Conservation (phyloP, 257 asterid species). For the Haberlea rhodopensis region DNA sequence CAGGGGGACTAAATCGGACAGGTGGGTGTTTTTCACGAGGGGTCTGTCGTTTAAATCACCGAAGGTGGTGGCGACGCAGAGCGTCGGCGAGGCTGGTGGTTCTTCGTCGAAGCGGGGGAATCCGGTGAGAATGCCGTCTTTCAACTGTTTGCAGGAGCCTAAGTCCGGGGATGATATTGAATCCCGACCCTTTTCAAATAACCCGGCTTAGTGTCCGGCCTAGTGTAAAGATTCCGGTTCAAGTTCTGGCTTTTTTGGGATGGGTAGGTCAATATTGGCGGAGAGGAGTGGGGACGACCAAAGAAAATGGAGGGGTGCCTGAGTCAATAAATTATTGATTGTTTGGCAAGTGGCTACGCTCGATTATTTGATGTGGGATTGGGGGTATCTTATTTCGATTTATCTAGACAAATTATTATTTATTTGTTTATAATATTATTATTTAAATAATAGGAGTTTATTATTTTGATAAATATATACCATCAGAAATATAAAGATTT, state of each 20-base stretch:
- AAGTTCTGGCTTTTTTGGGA: too few species aligned
- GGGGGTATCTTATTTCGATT: too few species aligned
- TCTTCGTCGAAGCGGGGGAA: conserved; percentile 30
- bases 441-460: too few species aligned
- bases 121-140: conserved; percentile 54
- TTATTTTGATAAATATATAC: too few species aligned
- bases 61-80: conserved; percentile 40
- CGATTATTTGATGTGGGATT: too few species aligned
- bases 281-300: neutral
- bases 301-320: too few species aligned
- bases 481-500: too few species aligned
- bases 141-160: conserved; percentile 47
- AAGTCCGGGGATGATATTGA: conserved; percentile 59
- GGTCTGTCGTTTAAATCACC: conserved; percentile 57
- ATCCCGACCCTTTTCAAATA: conserved; percentile 29
- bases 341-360: neutral
- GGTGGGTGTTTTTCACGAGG: conserved; percentile 61
- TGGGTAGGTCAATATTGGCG: neutral
- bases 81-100: conserved; percentile 35
- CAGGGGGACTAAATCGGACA: conserved; percentile 48
- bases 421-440: too few species aligned
- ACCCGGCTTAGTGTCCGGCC: conserved; percentile 42
- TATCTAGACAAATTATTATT: too few species aligned
- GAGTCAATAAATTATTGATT: too few species aligned
- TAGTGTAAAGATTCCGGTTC: conserved; percentile 7